phyloP scores from a whole-genome alignment of 148 eudicot genomes.

The Rhododendron molle region DNA sequence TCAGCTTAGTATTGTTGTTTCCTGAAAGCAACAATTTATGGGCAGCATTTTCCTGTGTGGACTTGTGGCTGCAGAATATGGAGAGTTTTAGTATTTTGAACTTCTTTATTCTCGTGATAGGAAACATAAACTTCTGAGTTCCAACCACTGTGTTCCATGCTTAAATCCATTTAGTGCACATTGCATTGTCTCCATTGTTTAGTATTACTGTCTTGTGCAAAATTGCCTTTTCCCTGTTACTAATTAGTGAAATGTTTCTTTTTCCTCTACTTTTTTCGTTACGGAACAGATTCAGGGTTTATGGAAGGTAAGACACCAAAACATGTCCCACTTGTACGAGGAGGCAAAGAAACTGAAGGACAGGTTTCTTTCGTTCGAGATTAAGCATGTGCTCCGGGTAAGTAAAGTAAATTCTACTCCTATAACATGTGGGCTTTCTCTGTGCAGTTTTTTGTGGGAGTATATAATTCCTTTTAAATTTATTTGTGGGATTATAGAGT shows the following conservation, averaged over 20 bases:
- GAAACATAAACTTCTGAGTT: background rate
- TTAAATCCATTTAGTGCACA: background rate
- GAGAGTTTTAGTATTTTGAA: background rate
- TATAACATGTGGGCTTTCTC: background rate
- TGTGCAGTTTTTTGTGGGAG: background rate
- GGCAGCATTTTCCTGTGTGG: background rate
- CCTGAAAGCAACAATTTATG: background rate
- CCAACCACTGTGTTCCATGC: background rate
- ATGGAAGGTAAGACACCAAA: constrained; percentile 61
- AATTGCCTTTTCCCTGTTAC: background rate
- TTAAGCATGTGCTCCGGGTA: constrained; percentile 75
- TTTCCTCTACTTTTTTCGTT: background rate
- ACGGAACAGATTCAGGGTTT: constrained; percentile 61
- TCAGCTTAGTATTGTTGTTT: background rate
- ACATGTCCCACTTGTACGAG: constrained; percentile 48
- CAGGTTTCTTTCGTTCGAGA: constrained; percentile 57
- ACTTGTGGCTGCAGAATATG: background rate
- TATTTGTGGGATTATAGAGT: background rate
- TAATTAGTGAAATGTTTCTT: background rate
- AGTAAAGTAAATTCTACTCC: constrained; percentile 9
- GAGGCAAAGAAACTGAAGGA: constrained; percentile 67
- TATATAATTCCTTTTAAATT: background rate
- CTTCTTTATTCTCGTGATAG: no score
- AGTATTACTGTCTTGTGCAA: background rate
- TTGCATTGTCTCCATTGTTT: background rate